phyloP scores from a whole-genome alignment of 257 asterid species.

The Verbascum thapsus region DNA sequence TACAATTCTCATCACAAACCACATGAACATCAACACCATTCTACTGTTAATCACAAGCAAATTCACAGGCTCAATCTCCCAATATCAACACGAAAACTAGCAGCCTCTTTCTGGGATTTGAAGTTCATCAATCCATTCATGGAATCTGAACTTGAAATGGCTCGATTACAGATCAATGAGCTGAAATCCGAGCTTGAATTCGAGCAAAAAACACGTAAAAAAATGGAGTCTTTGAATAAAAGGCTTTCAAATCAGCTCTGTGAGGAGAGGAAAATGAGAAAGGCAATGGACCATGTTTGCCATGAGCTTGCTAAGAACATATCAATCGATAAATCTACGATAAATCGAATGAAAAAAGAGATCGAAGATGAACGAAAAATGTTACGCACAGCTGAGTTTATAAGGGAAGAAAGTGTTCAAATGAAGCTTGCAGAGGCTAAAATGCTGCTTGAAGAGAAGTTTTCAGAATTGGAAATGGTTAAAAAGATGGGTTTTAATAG shows the following conservation, averaged over 20 bases:
- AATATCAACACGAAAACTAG: slow-evolving; percentile 62
- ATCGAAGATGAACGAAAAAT: slow-evolving; percentile 77
- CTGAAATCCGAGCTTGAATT: slow-evolving; percentile 48
- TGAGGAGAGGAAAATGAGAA: slow-evolving; percentile 58
- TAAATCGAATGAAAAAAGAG: slow-evolving; percentile 49
- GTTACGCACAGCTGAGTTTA: slow-evolving; percentile 73
- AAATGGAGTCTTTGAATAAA: slow-evolving; percentile 45
- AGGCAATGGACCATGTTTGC: slow-evolving; percentile 54
- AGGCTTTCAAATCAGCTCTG: slow-evolving; percentile 49
- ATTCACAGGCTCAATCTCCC: slow-evolving; percentile 80
- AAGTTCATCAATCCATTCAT: slow-evolving; percentile 61
- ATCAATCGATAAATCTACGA: slow-evolving; percentile 41
- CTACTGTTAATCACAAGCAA: slow-evolving; percentile 31
- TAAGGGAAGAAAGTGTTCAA: slow-evolving; percentile 84
- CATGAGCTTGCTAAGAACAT: slow-evolving; percentile 56
- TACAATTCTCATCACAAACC: slow-evolving; percentile 40
- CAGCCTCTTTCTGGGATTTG: slow-evolving; percentile 76
- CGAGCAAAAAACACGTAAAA: slow-evolving; percentile 56
- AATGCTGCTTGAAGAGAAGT: slow-evolving; percentile 58
- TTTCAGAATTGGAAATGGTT: slow-evolving; percentile 45
- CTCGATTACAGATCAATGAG: slow-evolving; percentile 45
- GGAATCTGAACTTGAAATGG: slow-evolving; percentile 68
- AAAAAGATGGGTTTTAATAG: slow-evolving; percentile 29
- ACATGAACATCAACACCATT: too few relatives aligned
- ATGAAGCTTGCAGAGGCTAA: slow-evolving; percentile 83